These are phyloP conservation scores for Staphylotrichum tortipilum DNA, from an alignment of 495 filamentous ascomycete genomes.

Conservation along the genomic window DNA sequence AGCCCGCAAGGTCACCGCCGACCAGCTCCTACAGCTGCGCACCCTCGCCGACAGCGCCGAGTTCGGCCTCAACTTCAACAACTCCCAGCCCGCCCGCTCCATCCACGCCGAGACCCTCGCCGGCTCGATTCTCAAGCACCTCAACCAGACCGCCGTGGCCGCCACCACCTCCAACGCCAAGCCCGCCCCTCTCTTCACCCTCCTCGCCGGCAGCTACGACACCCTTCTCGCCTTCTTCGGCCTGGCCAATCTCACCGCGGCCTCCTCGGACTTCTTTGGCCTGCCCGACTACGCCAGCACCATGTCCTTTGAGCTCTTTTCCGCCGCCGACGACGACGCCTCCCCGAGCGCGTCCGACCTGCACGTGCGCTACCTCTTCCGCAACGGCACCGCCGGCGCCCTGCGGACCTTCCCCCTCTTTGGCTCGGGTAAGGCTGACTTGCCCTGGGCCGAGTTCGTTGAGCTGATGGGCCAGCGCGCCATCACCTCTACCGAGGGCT, in stretches of 20 bases:
- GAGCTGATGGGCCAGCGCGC: constrained; percentile 1
- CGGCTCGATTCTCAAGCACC: constrained; percentile 8
- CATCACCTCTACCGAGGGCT: constrained; percentile 2
- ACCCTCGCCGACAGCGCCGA: constrained; percentile 21
- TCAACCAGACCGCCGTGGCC: constrained; percentile 12
- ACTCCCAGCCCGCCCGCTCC: constrained; percentile 10
- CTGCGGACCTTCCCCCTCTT: constrained; percentile 11
- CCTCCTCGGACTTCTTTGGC: constrained; percentile 7
- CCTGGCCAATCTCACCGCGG: constrained; percentile 5
- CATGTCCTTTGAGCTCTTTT: constrained; percentile 18
- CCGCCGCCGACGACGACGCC: neutral
- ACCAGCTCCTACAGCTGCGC: constrained; percentile 12
- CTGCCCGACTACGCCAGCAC: constrained; percentile 17
- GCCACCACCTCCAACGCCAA: constrained; percentile 6
- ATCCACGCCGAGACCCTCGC: constrained; percentile 11
- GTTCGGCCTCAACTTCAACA: constrained; percentile 23
- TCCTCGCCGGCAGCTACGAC: constrained; percentile 19
- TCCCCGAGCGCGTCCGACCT: neutral
- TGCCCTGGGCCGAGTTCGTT: constrained; percentile 13
- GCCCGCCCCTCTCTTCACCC: constrained; percentile 9
- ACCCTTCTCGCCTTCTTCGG: constrained; percentile 18
- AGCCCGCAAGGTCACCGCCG: neutral
- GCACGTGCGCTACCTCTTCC: constrained; percentile 14
- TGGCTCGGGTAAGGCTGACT: neutral
- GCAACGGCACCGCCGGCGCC: constrained; percentile 11